phyloP scores from a whole-genome alignment of 2,329 filamentous ascomycete species.

The Alternaria burnsii region DNA sequence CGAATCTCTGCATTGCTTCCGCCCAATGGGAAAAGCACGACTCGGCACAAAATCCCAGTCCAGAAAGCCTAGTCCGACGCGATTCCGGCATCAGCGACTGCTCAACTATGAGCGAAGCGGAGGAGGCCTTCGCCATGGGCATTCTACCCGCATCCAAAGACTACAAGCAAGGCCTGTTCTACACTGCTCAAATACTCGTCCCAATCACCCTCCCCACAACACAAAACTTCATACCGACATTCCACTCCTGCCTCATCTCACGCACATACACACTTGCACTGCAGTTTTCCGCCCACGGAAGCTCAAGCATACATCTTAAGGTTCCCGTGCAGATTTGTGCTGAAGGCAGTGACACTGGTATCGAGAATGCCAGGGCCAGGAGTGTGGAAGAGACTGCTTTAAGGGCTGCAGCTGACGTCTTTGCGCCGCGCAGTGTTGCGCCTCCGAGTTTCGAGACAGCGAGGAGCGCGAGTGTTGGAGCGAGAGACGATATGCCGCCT shows the following conservation, averaged over 20 bases:
- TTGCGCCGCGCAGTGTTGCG: conserved; percentile 47
- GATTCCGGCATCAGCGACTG: conserved; percentile 54
- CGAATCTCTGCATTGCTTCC: conserved; percentile 64
- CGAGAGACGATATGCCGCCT: conserved; percentile 38
- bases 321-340: conserved; percentile 58
- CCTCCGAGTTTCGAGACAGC: conserved; percentile 32
- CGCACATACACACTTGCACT: conserved; percentile 70
- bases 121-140: conserved; percentile 33
- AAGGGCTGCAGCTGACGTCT: conserved; percentile 44
- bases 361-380: conserved; percentile 43
- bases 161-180: conserved; percentile 62
- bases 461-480: conserved; percentile 8
- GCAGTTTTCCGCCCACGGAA: conserved; percentile 59
- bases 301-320: conserved; percentile 50
- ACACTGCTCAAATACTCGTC: conserved; percentile 69
- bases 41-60: conserved; percentile 41
- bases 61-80: conserved; percentile 42
- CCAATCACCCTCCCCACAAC: conserved; percentile 68
- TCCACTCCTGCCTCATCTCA: conserved; percentile 73
- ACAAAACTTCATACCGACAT: conserved; percentile 72
- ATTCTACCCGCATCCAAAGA: conserved; percentile 48
- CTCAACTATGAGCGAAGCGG: conserved; percentile 32
- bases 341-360: conserved; percentile 46
- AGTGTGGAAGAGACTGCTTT: conserved; percentile 38
- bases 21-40: conserved; percentile 64